Evolutionary conservation across 2,329 filamentous ascomycete genomes (phyloP), one percentile per base, ranked within the genome.

Genomic region (Monosporascus sp.): DNA sequence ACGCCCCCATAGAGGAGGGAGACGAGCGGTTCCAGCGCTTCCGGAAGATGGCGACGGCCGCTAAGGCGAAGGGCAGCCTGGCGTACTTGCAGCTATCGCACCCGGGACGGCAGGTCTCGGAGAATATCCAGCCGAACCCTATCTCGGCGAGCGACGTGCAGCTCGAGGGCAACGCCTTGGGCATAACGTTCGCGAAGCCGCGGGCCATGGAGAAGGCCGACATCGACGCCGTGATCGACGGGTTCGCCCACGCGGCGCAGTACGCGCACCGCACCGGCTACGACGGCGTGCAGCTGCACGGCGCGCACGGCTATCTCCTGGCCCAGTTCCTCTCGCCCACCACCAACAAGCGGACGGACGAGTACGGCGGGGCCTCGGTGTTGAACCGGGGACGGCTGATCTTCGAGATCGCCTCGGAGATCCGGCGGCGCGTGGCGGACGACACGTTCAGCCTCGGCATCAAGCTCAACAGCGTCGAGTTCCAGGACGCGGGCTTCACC

Each of bases 51-150:
- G 81, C 79, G 2, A 68, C 69, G 5, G 69, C 65, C 7, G 69
- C 71, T 17, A 85, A 82, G 67, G 72, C 71, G 50, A 67, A 81
- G 18, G 80, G 79, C 20, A 77, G 72, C 47, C 70, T 86, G 15
- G 72, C 83, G n/a, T 69, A 87, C 14, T 78, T 72, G 3, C 84
- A 88, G 63, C 72, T 88, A 54, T 78, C 74, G 54, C 84, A 88
- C 63, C 82, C 84, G 0, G 84, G 85, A 14, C 73, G 83, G 0
- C 83, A 87, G 63, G 66, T 66, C 18, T 22, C 62, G 7, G 59
- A 58, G 7, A 53, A 53, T 1, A 55, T 75, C 14, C 67, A 73
- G 52, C 60, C 63, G 43, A 50, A 70, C 35, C 70, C 72, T 7
- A 69, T 75, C 49, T 72, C 70, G 17, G 68, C 72, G 2, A 72